These are phyloP conservation scores for Trichoderma sp. DNA, from an alignment of 2,329 filamentous ascomycete genomes.

Conservation along the genomic window DNA sequence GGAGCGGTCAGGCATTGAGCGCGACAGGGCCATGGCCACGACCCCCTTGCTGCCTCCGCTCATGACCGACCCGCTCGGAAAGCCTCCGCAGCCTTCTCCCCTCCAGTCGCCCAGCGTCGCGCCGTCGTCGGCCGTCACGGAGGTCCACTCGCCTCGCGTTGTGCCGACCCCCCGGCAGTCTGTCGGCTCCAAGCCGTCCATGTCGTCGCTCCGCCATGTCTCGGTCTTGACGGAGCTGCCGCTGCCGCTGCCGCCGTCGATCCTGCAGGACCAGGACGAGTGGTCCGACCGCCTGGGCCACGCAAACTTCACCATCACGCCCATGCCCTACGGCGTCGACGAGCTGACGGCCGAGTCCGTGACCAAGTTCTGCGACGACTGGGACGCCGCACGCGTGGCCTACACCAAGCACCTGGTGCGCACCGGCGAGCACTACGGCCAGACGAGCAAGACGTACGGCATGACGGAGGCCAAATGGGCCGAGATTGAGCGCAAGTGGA, in stretches of 20 bases:
- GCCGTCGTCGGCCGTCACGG: constrained; percentile 45
- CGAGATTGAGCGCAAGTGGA: constrained; percentile 73
- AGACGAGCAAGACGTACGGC: constrained; percentile 82
- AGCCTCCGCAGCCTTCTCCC: constrained; percentile 68
- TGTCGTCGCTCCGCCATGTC: constrained; percentile 67
- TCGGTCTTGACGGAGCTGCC: constrained; percentile 56
- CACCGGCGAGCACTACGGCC: constrained; percentile 85
- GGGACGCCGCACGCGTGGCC: constrained; percentile 78
- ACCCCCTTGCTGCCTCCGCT: constrained; percentile 85
- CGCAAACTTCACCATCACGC: constrained; percentile 86
- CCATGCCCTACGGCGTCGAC: constrained; percentile 73
- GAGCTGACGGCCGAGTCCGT: constrained; percentile 54
- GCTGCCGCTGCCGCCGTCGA: constrained; percentile 59
- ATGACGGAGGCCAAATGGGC: constrained; percentile 89
- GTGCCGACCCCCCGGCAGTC: constrained; percentile 59
- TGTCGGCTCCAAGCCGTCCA: constrained; percentile 72
- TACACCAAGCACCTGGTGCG: constrained; percentile 87
- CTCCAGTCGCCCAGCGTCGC: constrained; percentile 78
- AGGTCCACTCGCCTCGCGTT: constrained; percentile 38
- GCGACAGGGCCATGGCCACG: constrained; percentile 60
- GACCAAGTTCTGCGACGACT: constrained; percentile 68
- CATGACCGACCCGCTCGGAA: constrained; percentile 56
- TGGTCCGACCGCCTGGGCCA: constrained; percentile 87
- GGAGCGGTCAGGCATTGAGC: constrained; percentile 51
- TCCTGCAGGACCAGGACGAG: constrained; percentile 68